Base-by-base conservation (phyloP, 208 protist species). In the Strigomonas galati region DNA sequence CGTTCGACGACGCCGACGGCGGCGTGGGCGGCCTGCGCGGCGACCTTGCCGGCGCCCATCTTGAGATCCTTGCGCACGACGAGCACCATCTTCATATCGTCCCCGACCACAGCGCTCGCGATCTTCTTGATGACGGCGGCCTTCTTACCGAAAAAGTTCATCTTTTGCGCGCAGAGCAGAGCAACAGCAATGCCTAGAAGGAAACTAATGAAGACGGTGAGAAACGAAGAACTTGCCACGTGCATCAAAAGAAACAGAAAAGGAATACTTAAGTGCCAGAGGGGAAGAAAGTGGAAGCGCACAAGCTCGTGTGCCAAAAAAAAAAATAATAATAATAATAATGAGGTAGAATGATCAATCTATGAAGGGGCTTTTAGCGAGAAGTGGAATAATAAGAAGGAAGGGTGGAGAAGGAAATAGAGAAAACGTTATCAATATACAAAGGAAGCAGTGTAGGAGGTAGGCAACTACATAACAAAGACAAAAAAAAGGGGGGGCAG, bases 21-120 rank as follows among this genome's bases (percentile, higher is more conserved):
- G 1, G 95, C 97, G 74, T 99, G 97, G 17, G 94, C 89, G 70
- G 91, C 97, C 82, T 99, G 97, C 23, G 97, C 97, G 17, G 91
- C 94, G 12, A 98, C 90, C 67, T 99, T 99, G 17, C 97, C 97
- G 21, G 78, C 93, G 0, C 88, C 84, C 97, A 99, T 99, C 43
- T 93, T 91, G 31, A 99, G 67, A 62, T 98, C 97, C 31, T 87
- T 95, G 12, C 95, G 81, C 10, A 98, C 93, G 2, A 97, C 84
- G 0, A 99, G 70, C 23, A 93, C 90, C 89, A 97, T 94, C 71
- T 98, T 97, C 19, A 91, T 52, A 37, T 85, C 71, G 68, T 93
- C 88, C 0, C 72, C 69, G 1, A 62, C 60, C 3, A 71, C 52
- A 27, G 74, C 46, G 62, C 26, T 48, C 49, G 19, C 35, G 53